These are phyloP conservation scores for Torrubiella hemipterigena DNA, from an alignment of 2,329 filamentous ascomycete genomes.

Conservation along the genomic window DNA sequence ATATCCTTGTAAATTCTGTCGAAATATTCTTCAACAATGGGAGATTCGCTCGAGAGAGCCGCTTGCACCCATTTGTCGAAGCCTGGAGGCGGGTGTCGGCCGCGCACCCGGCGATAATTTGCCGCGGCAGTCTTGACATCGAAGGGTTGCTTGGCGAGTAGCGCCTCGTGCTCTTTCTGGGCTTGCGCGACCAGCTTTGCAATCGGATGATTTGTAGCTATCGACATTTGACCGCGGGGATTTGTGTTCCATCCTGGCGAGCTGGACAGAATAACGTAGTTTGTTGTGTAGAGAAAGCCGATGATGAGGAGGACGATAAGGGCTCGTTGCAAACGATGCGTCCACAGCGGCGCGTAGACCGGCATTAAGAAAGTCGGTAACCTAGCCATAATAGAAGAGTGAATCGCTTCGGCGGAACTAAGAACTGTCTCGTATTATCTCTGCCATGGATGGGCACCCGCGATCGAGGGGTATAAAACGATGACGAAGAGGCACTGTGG, in stretches of 20 bases:
- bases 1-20: constrained; percentile 53
- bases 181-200: constrained; percentile 35
- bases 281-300: constrained; percentile 13
- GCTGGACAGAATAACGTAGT: constrained; percentile 19
- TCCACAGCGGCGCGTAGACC: too few species aligned
- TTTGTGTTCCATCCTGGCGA: constrained; percentile 13
- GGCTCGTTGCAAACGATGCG: too few species aligned
- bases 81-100: constrained; percentile 50
- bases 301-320: constrained; percentile 12
- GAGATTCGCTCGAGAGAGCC: constrained; percentile 36
- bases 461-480: too few species aligned
- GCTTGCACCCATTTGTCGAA: constrained; percentile 49
- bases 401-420: too few species aligned
- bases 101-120: constrained; percentile 42
- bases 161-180: constrained; percentile 25
- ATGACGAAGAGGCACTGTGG: too few species aligned
- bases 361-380: too few species aligned
- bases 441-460: too few species aligned
- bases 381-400: too few species aligned
- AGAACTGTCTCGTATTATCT: too few species aligned
- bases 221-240: constrained; percentile 10
- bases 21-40: constrained; percentile 52
- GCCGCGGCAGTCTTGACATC: constrained; percentile 38
- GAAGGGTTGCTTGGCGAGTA: constrained; percentile 31
- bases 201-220: constrained; percentile 33